These are phyloP conservation scores for Astrocystis sublimbata DNA, from an alignment of 495 filamentous ascomycete genomes.

Conservation along the genomic window DNA sequence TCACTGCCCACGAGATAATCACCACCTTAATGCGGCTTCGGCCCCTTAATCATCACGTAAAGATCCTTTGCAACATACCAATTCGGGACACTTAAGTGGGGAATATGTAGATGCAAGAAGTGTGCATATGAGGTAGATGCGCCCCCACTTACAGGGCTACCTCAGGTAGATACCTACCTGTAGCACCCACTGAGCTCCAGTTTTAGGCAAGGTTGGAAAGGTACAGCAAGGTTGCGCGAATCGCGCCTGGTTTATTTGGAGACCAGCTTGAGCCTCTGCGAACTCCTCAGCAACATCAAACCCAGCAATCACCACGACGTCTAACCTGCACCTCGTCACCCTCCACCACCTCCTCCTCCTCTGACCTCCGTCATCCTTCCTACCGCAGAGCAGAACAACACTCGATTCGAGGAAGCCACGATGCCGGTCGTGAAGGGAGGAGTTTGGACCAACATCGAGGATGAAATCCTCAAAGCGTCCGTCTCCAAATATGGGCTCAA, in stretches of 20 bases:
- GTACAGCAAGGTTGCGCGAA: constrained; percentile 1
- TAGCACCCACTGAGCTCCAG: background rate
- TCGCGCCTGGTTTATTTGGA: constrained; percentile 7
- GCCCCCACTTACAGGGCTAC: too few relatives aligned
- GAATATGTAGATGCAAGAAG: background rate
- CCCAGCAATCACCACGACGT: too few relatives aligned
- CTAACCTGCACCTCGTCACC: background rate
- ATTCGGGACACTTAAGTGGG: background rate
- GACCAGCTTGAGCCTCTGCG: background rate
- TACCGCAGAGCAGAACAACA: background rate
- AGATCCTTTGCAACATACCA: background rate
- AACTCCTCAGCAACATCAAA: constrained; percentile 2
- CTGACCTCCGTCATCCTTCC: background rate
- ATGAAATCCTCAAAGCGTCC: constrained; percentile 95
- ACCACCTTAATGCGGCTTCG: background rate
- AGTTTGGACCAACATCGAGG: constrained; percentile 79
- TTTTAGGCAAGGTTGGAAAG: background rate
- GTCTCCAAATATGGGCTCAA: constrained; percentile 97
- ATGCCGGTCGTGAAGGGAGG: constrained; percentile 99
- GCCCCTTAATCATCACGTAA: background rate
- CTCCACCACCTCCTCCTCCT: background rate
- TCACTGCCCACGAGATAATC: too few relatives aligned
- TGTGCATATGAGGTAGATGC: too few relatives aligned
- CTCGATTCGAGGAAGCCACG: constrained; percentile 30
- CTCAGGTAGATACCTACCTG: too few relatives aligned